Evolutionary conservation across 208 protist genomes (phyloP).

Genomic region (Strigomonas culicis): DNA sequence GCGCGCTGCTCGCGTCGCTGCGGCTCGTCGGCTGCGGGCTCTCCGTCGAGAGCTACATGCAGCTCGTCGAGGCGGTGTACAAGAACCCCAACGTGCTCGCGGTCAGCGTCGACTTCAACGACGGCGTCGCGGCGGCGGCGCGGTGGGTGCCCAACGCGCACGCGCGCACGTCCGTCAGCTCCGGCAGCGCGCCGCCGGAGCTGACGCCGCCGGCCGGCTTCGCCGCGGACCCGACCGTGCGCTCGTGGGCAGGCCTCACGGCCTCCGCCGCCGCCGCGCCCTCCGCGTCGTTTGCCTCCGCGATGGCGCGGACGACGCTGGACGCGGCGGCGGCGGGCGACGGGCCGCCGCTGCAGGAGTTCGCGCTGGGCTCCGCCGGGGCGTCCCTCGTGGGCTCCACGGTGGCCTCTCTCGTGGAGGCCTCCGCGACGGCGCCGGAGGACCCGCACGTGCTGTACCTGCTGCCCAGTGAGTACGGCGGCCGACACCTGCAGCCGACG

Average conservation of each 20-base stretch:
- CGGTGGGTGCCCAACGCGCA: neutral
- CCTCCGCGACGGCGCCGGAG: neutral
- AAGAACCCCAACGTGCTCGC: conserved; percentile 51
- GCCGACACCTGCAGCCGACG: conserved; percentile 50
- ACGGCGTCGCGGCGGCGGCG: conserved; percentile 30
- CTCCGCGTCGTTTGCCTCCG: neutral
- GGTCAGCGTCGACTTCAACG: conserved; percentile 83
- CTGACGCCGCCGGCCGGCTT: conserved; percentile 13
- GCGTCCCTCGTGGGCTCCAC: too few species aligned
- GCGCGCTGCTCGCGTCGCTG: conserved; percentile 66
- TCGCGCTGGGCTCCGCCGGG: too few species aligned
- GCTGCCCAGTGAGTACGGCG: conserved; percentile 66
- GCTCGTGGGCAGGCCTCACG: too few species aligned
- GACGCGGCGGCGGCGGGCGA: too few species aligned
- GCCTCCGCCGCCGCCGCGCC: too few species aligned
- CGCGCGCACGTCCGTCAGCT: neutral
- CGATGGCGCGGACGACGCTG: neutral
- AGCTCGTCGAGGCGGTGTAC: conserved; percentile 84
- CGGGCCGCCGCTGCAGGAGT: too few species aligned
- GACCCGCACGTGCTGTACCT: conserved; percentile 36
- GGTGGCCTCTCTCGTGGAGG: neutral
- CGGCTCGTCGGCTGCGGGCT: conserved; percentile 80
- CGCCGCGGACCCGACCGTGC: conserved; percentile 20
- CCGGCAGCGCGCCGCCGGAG: neutral
- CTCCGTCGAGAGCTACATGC: conserved; percentile 72